phyloP scores from a whole-genome alignment of 495 filamentous ascomycete genomes.

The Monascus purpureus region DNA sequence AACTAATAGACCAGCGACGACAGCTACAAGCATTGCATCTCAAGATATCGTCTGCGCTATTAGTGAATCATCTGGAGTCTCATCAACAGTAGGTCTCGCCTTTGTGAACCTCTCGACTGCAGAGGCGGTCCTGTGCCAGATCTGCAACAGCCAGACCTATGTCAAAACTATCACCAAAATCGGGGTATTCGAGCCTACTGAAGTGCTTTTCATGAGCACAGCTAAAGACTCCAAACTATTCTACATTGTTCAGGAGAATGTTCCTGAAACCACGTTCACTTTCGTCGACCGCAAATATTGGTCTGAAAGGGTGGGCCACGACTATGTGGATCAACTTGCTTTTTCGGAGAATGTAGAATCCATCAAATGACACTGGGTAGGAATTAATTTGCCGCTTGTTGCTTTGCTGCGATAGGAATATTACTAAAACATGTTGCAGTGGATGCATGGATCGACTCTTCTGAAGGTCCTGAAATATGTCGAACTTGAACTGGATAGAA shows the following conservation, averaged over 20 bases:
- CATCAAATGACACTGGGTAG: constrained; percentile 63
- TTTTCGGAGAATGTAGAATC: constrained; percentile 64
- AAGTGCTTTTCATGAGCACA: constrained; percentile 58
- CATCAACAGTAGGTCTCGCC: constrained; percentile 77
- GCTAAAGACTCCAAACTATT: constrained; percentile 67
- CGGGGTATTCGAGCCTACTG: constrained; percentile 59
- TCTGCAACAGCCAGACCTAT: constrained; percentile 82
- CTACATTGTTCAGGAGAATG: constrained; percentile 56
- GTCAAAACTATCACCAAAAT: constrained; percentile 73
- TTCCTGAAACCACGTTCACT: constrained; percentile 38
- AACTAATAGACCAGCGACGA: constrained; percentile 35
- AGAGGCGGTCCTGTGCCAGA: constrained; percentile 76
- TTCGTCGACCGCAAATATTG: constrained; percentile 72
- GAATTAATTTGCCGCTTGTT: constrained; percentile 84
- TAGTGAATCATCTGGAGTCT: constrained; percentile 73
- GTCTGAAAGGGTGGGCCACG: constrained; percentile 69
- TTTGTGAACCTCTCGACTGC: constrained; percentile 75
- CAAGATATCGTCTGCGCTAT: constrained; percentile 83
- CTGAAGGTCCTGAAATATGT: constrained; percentile 67
- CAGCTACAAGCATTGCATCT: constrained; percentile 56
- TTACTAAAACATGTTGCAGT: not conserved
- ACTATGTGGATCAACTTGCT: constrained; percentile 65
- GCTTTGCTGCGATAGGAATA: constrained; percentile 67
- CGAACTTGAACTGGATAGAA: constrained; percentile 46
- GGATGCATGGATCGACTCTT: constrained; percentile 12